Base-by-base conservation (phyloP, 2,329 filamentous ascomycete species). In the Geosmithia morbida region DNA sequence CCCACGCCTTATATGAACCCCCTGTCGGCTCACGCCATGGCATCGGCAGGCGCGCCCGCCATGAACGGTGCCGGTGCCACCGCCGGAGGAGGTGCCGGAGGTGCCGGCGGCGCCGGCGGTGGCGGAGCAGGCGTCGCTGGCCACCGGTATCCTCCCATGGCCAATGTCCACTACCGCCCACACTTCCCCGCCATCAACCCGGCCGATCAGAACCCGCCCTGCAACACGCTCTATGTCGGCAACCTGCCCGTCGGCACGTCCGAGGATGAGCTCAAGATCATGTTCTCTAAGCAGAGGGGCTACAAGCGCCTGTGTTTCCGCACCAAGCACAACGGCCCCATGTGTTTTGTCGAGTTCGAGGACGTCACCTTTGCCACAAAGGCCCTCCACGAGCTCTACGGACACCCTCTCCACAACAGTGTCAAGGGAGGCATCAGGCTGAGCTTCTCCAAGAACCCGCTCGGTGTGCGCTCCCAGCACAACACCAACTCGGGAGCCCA, bases 301-400 rank as follows among this genome's bases (percentile, higher is more conserved):
- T 98, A 96, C 69, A 97, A 94, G 67, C 78, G 92, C 26, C 79
- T 98, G 7, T 95, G 88, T 60, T 95, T 96, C 71, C 79, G 90
- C 33, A 94, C 88, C 47, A 97, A 97, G 69, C 79, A 86, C 54
- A 95, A 96, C 56, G 90, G 90, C 0, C 90, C 90, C 2, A 97
- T 97, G 89, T 97, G 92, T 61, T 97, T 97, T 63, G 92, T 98
- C 39, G 92, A 98, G 63, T 98, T 97, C 56, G 90, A 97, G 58
- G 89, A 96, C 57, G 75, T 94, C 11, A 85, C 86, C 1, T 90
- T 87, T 58, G 90, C 92, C 1, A 96, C 90, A 41, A 94, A 92
- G 64, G 84, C 89, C 1, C 73, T 97, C 2, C 80, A 89, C 53
- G 87, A 96, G 48, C 73, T 97, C 1, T 96, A 97, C 57, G 92